These are phyloP conservation scores for Nidularia sp. DNA, from an alignment of 768 basidiomycete species.

Conservation along the genomic window DNA sequence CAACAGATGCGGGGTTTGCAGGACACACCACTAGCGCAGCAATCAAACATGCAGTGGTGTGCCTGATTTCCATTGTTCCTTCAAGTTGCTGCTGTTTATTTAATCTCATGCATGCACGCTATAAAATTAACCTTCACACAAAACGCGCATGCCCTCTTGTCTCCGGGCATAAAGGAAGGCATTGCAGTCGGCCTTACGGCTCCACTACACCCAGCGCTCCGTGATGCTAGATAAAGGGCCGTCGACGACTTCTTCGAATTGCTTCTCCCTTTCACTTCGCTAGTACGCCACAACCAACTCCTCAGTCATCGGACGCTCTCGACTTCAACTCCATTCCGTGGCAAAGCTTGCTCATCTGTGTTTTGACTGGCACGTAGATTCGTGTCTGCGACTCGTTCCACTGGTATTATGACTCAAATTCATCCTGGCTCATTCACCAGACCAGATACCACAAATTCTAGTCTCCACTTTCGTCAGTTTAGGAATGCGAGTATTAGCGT, in stretches of 20 bases:
- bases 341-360: too few relatives aligned
- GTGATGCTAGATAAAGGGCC: conserved; percentile 20
- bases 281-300: too few relatives aligned
- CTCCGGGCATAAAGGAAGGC: conserved; percentile 22
- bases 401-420: too few relatives aligned
- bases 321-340: too few relatives aligned
- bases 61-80: conserved; percentile 30
- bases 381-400: too few relatives aligned
- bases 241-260: conserved; percentile 9
- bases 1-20: too few relatives aligned
- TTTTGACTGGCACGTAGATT: too few relatives aligned
- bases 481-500: too few relatives aligned
- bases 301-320: too few relatives aligned
- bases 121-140: conserved; percentile 20
- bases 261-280: conserved; percentile 11
- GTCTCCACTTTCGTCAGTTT: background rate
- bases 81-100: too few relatives aligned
- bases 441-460: too few relatives aligned
- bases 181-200: conserved; percentile 11
- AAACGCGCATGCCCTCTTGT: conserved; percentile 23
- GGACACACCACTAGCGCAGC: conserved; percentile 1
- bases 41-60: conserved; percentile 17
- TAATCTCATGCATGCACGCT: background rate
- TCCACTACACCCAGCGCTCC: conserved; percentile 11
- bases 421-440: too few relatives aligned